These are phyloP conservation scores for Penicillium decumbens DNA, from an alignment of 2,329 filamentous ascomycete genomes.

Conservation along the genomic window DNA sequence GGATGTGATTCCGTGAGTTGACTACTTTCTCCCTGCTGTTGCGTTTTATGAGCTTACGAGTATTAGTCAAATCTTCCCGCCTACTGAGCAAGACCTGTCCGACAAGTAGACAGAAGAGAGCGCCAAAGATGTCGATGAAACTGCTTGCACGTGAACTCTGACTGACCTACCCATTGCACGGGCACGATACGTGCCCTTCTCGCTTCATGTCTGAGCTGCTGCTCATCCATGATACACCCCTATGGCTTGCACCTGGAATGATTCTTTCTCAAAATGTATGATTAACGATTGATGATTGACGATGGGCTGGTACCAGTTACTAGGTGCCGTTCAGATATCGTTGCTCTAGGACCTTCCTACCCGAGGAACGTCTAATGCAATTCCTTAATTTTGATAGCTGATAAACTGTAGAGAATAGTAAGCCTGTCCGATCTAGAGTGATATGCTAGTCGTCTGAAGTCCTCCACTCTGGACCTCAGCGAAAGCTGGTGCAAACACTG, in stretches of 20 bases:
- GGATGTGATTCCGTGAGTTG: conserved; percentile 65
- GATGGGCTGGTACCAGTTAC: not conserved
- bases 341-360: not conserved
- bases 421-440: not conserved
- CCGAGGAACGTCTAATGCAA: not conserved
- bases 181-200: not conserved
- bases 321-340: not conserved
- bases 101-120: not conserved
- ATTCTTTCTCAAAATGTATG: not conserved
- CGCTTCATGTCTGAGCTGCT: not conserved
- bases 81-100: conserved; percentile 35
- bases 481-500: not conserved
- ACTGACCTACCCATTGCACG: not conserved
- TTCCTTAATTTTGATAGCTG: not conserved
- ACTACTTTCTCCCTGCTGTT: not conserved
- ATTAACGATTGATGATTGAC: conserved; percentile 1
- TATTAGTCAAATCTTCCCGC: conserved; percentile 47
- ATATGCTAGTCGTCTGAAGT: not conserved
- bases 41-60: conserved; percentile 3
- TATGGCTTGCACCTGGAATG: not conserved
- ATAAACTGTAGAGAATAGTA: not conserved
- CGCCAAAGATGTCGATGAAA: not conserved
- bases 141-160: not conserved
- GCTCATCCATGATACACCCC: no score
- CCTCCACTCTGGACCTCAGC: no score